Conservation (phyloP, 1,139 yeast species). For the Sugiyamaella grinbergsii region DNA sequence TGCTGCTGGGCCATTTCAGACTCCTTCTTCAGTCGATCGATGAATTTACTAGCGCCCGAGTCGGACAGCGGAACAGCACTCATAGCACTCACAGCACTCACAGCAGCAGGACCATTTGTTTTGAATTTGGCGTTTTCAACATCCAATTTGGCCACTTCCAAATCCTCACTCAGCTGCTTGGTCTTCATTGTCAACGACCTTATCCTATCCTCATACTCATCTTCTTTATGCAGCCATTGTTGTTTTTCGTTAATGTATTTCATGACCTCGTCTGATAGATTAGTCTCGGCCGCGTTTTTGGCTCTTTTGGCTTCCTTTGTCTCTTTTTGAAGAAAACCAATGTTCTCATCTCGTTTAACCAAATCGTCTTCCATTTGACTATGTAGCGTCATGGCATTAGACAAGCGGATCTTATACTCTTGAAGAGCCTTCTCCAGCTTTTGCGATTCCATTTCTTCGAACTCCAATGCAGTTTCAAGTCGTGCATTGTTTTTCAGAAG, state of each 20-base stretch:
- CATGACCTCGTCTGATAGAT: conserved; percentile 35
- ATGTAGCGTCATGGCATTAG: conserved; percentile 30
- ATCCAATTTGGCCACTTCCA: conserved; percentile 5
- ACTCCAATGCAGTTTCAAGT: conserved; percentile 34
- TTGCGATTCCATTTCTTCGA: conserved; percentile 35
- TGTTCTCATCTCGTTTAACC: conserved; percentile 33
- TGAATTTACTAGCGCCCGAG: conserved; percentile 14
- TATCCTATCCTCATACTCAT: conserved; percentile 33
- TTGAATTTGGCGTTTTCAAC: conserved; percentile 7
- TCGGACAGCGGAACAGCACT: conserved; percentile 6
- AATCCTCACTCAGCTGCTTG: conserved; percentile 1
- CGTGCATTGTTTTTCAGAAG: conserved; percentile 25
- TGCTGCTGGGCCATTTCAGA: conserved; percentile 36
- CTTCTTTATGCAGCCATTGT: conserved; percentile 40
- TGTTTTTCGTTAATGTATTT: conserved; percentile 41
- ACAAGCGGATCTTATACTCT: conserved; percentile 30
- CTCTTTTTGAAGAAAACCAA: conserved; percentile 31
- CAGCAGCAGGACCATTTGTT: neutral
- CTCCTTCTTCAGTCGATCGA: conserved; percentile 32
- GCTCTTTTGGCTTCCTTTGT: conserved; percentile 31
- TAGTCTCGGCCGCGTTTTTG: conserved; percentile 34
- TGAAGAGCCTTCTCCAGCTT: conserved; percentile 31
- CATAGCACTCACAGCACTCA: conserved; percentile 1
- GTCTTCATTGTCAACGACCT: conserved; percentile 21
- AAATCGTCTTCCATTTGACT: conserved; percentile 39